A percentile compares a stretch with the other conserved stretches of the same genome.
phyloP scores from a whole-genome alignment of 192 early-diverging fungal species.

The Martensiomyces pterosporus region DNA sequence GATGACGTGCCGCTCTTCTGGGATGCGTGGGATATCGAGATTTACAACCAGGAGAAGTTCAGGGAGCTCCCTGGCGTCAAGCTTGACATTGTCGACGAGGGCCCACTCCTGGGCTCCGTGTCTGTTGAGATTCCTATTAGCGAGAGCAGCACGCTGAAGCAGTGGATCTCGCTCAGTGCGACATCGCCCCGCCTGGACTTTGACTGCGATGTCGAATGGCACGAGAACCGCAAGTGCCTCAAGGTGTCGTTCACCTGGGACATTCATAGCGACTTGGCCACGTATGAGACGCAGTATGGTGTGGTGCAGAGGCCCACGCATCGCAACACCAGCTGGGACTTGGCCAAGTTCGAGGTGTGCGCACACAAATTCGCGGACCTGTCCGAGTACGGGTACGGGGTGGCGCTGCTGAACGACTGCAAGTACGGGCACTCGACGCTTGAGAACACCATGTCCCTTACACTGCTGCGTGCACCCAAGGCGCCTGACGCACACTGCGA shows the following conservation, averaged over 20 bases:
- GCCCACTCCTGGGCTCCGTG: conserved; percentile 77
- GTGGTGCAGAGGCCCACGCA: conserved; percentile 90
- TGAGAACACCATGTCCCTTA: conserved; percentile 75
- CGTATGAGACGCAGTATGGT: conserved; percentile 96
- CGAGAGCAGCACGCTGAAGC: conserved; percentile 62
- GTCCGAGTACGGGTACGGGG: conserved; percentile 94
- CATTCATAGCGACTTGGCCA: conserved; percentile 76
- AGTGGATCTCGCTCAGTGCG: conserved; percentile 75
- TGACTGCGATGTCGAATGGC: conserved; percentile 85
- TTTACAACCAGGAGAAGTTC: conserved; percentile 91
- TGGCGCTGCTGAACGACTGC: conserved; percentile 91
- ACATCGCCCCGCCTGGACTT: conserved; percentile 77
- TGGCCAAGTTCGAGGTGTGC: conserved; percentile 91
- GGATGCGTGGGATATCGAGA: conserved; percentile 89
- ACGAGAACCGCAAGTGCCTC: conserved; percentile 83
- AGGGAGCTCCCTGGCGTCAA: conserved; percentile 52
- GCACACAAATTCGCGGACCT: conserved; percentile 96
- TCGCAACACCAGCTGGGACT: conserved; percentile 89
- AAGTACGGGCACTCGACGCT: conserved; percentile 93
- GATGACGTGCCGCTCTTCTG: conserved; percentile 87
- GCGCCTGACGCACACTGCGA: conserved; percentile 56
- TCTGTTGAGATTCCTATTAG: conserved; percentile 62
- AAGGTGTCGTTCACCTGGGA: conserved; percentile 93
- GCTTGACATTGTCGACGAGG: conserved; percentile 60
- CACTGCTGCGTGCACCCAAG: conserved; percentile 88